These are phyloP conservation scores for Camelina sativa DNA, from an alignment of 345 rosid species.

Conservation along the genomic window DNA sequence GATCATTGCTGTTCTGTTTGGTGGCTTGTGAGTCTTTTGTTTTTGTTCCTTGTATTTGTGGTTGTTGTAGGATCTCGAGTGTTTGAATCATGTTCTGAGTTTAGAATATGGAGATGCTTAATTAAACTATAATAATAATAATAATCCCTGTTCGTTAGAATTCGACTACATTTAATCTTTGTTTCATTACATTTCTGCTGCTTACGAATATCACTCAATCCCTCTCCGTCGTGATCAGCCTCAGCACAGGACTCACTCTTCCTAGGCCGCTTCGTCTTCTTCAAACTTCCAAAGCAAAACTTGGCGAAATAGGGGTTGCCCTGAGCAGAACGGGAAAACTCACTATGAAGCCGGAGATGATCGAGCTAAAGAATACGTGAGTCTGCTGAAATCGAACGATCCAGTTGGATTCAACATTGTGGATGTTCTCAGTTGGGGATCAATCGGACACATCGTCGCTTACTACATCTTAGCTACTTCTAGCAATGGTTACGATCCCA, in stretches of 20 bases:
- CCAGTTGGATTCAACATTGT: conserved; percentile 13
- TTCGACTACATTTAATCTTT: no score
- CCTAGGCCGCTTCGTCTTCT: no score
- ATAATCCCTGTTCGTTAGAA: no score
- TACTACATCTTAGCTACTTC: conserved; percentile 10
- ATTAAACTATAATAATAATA: not conserved
- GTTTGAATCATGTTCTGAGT: conserved; percentile 21
- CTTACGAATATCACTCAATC: no score
- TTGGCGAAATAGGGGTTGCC: no score
- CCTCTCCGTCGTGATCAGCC: no score
- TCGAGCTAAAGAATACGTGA: no score
- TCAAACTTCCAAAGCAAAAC: no score
- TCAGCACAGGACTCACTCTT: no score
- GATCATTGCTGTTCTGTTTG: conserved; percentile 15
- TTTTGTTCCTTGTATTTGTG: conserved; percentile 21
- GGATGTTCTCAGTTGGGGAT: conserved; percentile 6
- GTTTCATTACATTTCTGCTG: no score
- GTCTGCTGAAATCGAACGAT: conserved; percentile 5
- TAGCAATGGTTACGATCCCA: not conserved
- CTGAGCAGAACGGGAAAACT: no score
- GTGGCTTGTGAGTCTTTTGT: conserved; percentile 30
- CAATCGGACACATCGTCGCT: not conserved
- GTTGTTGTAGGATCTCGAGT: conserved; percentile 38
- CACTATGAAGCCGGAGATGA: no score
- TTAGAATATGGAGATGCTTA: conserved; percentile 25